phyloP scores from a whole-genome alignment of 2,329 filamentous ascomycete species.

The Neofusicoccum laricinum region DNA sequence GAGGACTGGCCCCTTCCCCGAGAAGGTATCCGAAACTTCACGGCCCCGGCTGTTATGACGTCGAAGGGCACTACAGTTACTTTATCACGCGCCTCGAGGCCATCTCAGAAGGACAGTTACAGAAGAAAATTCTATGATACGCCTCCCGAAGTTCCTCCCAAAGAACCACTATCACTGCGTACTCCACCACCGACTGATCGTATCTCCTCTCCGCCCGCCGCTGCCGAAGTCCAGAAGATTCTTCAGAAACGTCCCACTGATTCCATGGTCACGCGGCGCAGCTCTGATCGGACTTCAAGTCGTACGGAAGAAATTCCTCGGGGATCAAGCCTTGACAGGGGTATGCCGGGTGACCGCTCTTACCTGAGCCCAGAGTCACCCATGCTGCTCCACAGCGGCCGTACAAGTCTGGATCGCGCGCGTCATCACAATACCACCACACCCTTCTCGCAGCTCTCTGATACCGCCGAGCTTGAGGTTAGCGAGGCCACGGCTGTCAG shows the following conservation, averaged over 20 bases:
- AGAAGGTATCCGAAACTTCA: slow-evolving; percentile 7
- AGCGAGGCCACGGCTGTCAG: slow-evolving; percentile 60
- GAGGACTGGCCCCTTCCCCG: neutral
- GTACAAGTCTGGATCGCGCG: slow-evolving; percentile 37
- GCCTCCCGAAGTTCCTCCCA: neutral
- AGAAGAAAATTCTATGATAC: neutral
- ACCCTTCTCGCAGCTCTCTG: slow-evolving; percentile 46
- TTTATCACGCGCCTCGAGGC: neutral
- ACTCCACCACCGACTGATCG: neutral
- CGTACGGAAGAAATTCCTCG: slow-evolving; percentile 13
- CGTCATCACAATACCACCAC: slow-evolving; percentile 51
- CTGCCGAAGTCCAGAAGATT: neutral
- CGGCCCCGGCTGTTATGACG: slow-evolving; percentile 6
- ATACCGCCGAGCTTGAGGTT: slow-evolving; percentile 55
- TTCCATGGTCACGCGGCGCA: neutral
- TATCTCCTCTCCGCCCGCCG: neutral
- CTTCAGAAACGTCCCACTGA: neutral
- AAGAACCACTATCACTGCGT: neutral
- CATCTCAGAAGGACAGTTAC: neutral
- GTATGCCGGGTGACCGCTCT: slow-evolving; percentile 25
- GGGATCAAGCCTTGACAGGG: slow-evolving; percentile 20
- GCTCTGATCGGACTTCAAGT: neutral
- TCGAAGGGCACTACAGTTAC: slow-evolving; percentile 3
- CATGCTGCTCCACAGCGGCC: slow-evolving; percentile 27
- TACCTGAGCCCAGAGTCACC: slow-evolving; percentile 25